A percentile compares a stretch with the other conserved stretches of the same genome.
Evolutionary conservation across 306 rosid genomes (phyloP).

Genomic region (Prunus salicina): DNA sequence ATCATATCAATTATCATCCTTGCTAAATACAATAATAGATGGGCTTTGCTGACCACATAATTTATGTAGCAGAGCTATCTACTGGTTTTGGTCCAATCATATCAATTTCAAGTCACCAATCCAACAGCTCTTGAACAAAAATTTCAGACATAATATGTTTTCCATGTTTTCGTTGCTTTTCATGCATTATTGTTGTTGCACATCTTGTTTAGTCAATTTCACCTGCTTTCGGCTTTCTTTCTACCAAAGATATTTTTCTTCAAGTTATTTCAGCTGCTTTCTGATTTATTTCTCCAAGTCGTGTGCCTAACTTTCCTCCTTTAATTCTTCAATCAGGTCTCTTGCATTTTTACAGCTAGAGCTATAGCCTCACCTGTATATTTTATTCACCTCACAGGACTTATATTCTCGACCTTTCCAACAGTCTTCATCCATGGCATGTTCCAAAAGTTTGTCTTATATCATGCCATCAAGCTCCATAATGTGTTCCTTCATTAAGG

Average conservation of each 20-base stretch:
- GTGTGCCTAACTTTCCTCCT: neutral
- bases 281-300: neutral
- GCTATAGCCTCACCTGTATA: no score
- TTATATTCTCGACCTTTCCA: neutral
- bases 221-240: neutral
- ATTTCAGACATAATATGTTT: neutral
- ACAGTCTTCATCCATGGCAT: neutral
- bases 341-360: neutral
- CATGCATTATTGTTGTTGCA: neutral
- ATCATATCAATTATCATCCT: neutral
- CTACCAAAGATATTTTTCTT: neutral
- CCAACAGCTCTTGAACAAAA: neutral
- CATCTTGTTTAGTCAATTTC: neutral
- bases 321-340: neutral
- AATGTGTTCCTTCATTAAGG: no score
- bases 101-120: neutral
- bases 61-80: neutral
- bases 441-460: neutral
- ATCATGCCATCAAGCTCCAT: neutral
- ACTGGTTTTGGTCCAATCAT: neutral
- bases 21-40: neutral
- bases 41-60: neutral
- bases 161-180: slow-evolving; percentile 12
- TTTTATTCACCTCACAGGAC: neutral
- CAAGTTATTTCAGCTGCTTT: neutral